Evolutionary conservation across 768 basidiomycete species (phyloP), one percentile per base, ranked within the genome.

Genomic region (Lactarius deliciosus): DNA sequence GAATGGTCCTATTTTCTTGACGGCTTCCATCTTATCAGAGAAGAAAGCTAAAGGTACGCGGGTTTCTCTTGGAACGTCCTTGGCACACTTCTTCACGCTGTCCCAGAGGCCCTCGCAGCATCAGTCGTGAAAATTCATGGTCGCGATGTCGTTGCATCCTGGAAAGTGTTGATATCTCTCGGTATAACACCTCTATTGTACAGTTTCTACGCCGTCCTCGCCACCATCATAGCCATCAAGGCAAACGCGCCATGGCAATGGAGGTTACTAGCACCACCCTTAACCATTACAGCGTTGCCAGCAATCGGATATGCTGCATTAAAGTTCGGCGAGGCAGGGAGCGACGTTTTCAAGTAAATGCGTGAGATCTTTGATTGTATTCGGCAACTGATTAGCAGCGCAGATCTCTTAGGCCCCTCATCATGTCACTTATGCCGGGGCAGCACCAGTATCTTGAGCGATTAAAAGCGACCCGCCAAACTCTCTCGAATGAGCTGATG

Each of bases 271-370:
- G 89, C 92, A 2, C 95, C 96, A 0, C 82, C 94, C 71, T 75
- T 90, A 10, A 86, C 93, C 61, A 78, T 91, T 61, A 78, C 82
- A 6, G 81, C 86, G 2, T 77, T 98, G 25, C 96, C 96, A 20
- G 83, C 90, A 74, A 90, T 96, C 81, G 95, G 92, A 61, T 92
- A 89, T 74, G 92, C 93, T 7, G 92, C 96, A 5, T 83, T 98
- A 55, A 96, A 97, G 76, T 98, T 97, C 72, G 96, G 96, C 45
- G 96, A 98, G 76, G 96, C 95, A 43, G 96, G 96, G 47, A 89
- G 96, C 85, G 96, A 98, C 72, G 94, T 98, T 36, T 81, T 95
- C 63, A 97, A 97, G 95, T 96, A 70, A 73, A 89, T 79, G 16
- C n/a, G 40, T 22, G 60, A 34, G 34, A 41, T 63, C 22, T 58